Evolutionary conservation across 1,284 basidiomycete species (phyloP), one percentile per base, ranked within the genome.

Genomic region (Cryptococcus neoformans): DNA sequence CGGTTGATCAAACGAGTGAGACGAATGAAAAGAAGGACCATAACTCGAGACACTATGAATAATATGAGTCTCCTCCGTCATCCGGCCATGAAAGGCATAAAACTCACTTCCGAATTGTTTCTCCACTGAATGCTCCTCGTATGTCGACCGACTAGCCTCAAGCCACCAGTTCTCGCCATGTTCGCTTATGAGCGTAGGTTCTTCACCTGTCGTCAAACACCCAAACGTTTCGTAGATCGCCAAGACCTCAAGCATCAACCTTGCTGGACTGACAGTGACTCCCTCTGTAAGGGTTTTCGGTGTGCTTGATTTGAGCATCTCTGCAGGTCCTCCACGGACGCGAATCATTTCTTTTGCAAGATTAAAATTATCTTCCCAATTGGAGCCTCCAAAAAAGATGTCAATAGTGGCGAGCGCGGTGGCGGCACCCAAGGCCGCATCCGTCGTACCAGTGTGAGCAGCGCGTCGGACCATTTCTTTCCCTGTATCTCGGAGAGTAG

Each of bases 181-280:
- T 56, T 70, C 74, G 49, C 73, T 72, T 54, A 81, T 72, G 40
- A 82, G 64, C 10, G 73, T 68, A 10, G 80, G 79, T 57, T 77
- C 78, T 55, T 78, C 69, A 34, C 79, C 78, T 28, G 69, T 76
- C 8, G 78, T 78, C 44, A 82, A 64, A 62, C 78, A 81, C 16
- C 79, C 78, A 62, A 81, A 80, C 6, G 76, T 75, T 57, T 82
- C 81, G 63, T 80, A 82, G 40, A 81, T 78, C 1, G 80, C 75
- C 49, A 83, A 66, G 52, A 81, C 80, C 70, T 82, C 81, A 54
- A 81, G 67, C 55, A 80, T 70, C 28, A 81, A 62, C 51, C 77
- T 61, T 37, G 75, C 77, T 28, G 78, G 76, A 14, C 74, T 77
- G 28, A 79, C 77, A 7, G 76, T 79, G 38, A 79, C 76, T 5